These are phyloP conservation scores for Quambalaria eucalypti DNA, from an alignment of 1,284 basidiomycete genomes.

Conservation along the genomic window DNA sequence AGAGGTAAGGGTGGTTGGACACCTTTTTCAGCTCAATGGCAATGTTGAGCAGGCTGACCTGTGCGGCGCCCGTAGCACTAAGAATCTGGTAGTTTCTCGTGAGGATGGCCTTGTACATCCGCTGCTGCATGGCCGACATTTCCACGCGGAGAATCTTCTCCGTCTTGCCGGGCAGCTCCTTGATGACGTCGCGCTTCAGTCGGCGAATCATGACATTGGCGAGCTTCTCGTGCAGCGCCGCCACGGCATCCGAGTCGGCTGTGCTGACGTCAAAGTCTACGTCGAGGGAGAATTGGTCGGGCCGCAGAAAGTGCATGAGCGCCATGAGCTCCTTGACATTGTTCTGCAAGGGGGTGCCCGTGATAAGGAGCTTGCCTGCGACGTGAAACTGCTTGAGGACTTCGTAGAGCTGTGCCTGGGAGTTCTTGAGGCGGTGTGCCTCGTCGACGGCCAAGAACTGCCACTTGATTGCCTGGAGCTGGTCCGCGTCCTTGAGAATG, in stretches of 20 bases:
- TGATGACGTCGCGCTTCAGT: constrained; percentile 94
- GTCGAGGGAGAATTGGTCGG: constrained; percentile 78
- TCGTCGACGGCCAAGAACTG: constrained; percentile 99
- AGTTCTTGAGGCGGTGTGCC: constrained; percentile 97
- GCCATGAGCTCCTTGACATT: constrained; percentile 96
- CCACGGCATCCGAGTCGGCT: constrained; percentile 52
- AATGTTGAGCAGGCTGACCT: constrained; percentile 65
- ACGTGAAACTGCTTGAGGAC: constrained; percentile 80
- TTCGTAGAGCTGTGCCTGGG: constrained; percentile 92
- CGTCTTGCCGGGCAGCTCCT: constrained; percentile 91
- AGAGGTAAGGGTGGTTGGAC: constrained; percentile 87
- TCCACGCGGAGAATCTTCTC: constrained; percentile 95
- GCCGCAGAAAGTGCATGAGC: constrained; percentile 97
- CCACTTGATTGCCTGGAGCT: constrained; percentile 89
- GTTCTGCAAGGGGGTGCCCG: constrained; percentile 96
- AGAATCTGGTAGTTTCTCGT: constrained; percentile 90
- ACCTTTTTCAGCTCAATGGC: constrained; percentile 48
- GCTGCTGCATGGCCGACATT: constrained; percentile 93
- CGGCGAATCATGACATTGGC: constrained; percentile 90
- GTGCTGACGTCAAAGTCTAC: constrained; percentile 75
- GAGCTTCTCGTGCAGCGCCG: constrained; percentile 85
- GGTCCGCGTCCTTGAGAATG: constrained; percentile 91
- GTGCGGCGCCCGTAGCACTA: constrained; percentile 64
- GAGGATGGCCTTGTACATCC: constrained; percentile 98
- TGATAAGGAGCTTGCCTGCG: constrained; percentile 87